Conservation (phyloP, 106 monocot species). For the Dendrobium chrysotoxum region DNA sequence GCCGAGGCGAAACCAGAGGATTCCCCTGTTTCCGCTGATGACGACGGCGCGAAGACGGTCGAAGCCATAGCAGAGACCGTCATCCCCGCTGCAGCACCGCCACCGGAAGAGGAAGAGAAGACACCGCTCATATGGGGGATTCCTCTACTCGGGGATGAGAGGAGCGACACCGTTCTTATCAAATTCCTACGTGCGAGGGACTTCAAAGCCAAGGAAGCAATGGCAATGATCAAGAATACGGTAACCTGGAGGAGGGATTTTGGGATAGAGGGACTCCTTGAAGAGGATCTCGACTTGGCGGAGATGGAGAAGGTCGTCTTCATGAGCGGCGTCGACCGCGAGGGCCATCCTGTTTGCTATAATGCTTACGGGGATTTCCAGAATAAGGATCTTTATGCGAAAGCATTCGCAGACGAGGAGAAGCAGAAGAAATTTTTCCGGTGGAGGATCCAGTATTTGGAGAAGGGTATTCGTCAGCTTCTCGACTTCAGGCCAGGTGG, state of each 20-base stretch:
- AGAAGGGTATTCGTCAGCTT: slow-evolving; percentile 31
- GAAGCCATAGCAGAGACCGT: slow-evolving; percentile 18
- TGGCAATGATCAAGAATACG: slow-evolving; percentile 28
- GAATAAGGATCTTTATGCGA: slow-evolving; percentile 28
- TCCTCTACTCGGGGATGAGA: slow-evolving; percentile 30
- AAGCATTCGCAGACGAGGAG: slow-evolving; percentile 35
- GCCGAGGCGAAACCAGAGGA: slow-evolving; percentile 2
- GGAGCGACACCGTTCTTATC: slow-evolving; percentile 31
- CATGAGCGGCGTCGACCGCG: slow-evolving; percentile 42
- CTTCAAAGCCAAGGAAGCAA: slow-evolving; percentile 37
- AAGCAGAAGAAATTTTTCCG: slow-evolving; percentile 26
- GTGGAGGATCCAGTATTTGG: slow-evolving; percentile 39
- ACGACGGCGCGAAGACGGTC: slow-evolving; percentile 24
- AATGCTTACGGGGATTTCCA: slow-evolving; percentile 40
- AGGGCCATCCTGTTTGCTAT: slow-evolving; percentile 45
- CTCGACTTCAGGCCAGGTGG: slow-evolving; percentile 54
- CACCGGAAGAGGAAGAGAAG: neutral
- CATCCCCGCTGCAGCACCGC: neutral
- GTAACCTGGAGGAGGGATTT: slow-evolving; percentile 22
- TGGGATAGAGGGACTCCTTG: slow-evolving; percentile 16
- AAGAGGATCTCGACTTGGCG: slow-evolving; percentile 22
- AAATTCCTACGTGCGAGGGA: slow-evolving; percentile 46
- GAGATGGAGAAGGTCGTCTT: slow-evolving; percentile 40
- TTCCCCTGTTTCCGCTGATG: neutral
- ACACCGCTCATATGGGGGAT: slow-evolving; percentile 28